Evolutionary conservation across 2,329 filamentous ascomycete genomes (phyloP), one percentile per base, ranked within the genome.

Genomic region (Colletotrichum abscissum): DNA sequence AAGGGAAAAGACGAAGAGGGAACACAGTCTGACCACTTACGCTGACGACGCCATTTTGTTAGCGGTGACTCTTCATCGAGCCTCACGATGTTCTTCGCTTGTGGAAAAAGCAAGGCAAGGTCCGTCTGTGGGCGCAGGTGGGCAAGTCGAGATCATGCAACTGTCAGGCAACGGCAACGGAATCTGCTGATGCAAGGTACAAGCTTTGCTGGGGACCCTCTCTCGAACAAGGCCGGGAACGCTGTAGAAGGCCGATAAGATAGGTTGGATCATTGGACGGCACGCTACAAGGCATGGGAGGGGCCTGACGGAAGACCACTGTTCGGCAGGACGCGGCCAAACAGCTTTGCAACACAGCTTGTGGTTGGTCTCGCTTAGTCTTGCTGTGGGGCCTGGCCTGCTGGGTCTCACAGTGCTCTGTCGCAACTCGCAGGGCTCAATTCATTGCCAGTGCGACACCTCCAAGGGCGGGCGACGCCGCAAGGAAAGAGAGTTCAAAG

Each of bases 31-130:
- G 69, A 59, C 57, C 57, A 78, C 79, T 74, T 72, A 80, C 79
- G 76, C 76, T 63, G 78, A 76, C 24, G 78, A 79, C 64, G 78
- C 74, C 79, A 80, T 79, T 57, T 55, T 73, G 66, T 65, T 65
- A 74, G 55, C 57, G 46, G 35, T 62, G 60, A 67, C 56, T 63
- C 42, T 64, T 73, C 70, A 73, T 73, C 67, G 70, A 73, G 70
- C 60, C 70, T 70, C 60, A 33, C 55, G 55, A 70, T 70, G 49
- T 56, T 65, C 56, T 67, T 38, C 54, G 30, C 62, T 69, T 38
- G 24, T 38, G 52, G 28, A n/a, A 49, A 63, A 72, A 63, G 56
- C 49, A 67, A 67, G 62, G 58, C 68, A 38, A 57, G 33, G 59
- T 42, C 63, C 49, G 69, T 57, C 62, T 42, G 52, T 16, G 19